Evolutionary conservation across 1,284 basidiomycete species (phyloP).

Genomic region (Takashimella koratensis): DNA sequence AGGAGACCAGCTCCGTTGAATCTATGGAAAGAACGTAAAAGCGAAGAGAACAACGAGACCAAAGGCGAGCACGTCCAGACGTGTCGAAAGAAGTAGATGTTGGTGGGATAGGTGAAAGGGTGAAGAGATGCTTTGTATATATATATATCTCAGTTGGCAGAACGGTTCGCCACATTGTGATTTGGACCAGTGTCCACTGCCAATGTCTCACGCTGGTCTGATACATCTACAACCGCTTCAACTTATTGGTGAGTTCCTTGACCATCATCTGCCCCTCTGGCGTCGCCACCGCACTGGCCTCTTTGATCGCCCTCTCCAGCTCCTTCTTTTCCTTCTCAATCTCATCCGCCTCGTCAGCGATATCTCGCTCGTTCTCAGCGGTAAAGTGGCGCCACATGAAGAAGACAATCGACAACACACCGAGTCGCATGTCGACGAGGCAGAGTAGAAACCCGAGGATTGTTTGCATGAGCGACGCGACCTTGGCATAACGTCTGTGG

Average conservation of each 20-base stretch:
- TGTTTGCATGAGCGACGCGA: conserved; percentile 27
- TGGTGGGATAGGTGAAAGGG: background rate
- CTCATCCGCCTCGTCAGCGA: conserved; percentile 14
- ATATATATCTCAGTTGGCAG: too few relatives aligned
- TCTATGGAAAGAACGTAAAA: background rate
- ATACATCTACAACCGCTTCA: background rate
- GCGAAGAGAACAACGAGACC: background rate
- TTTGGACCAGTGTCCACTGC: background rate
- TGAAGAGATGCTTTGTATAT: background rate
- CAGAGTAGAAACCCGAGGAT: conserved; percentile 30
- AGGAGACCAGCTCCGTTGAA: conserved; percentile 15
- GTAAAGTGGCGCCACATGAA: conserved; percentile 39
- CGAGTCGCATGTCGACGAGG: conserved; percentile 30
- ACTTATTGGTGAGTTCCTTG: background rate
- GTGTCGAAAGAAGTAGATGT: conserved; percentile 7
- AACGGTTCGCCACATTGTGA: background rate
- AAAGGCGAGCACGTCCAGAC: conserved; percentile 19
- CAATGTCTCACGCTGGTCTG: background rate
- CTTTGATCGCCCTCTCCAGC: conserved; percentile 20
- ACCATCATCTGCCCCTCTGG: background rate
- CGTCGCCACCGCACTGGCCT: conserved; percentile 10
- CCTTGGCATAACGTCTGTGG: conserved; percentile 29
- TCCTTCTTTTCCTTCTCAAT: conserved; percentile 34
- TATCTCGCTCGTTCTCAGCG: conserved; percentile 15
- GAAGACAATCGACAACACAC: conserved; percentile 31